Conservation (phyloP, 108 stramenopile genomes). For the Parietichytrium sp. region DNA sequence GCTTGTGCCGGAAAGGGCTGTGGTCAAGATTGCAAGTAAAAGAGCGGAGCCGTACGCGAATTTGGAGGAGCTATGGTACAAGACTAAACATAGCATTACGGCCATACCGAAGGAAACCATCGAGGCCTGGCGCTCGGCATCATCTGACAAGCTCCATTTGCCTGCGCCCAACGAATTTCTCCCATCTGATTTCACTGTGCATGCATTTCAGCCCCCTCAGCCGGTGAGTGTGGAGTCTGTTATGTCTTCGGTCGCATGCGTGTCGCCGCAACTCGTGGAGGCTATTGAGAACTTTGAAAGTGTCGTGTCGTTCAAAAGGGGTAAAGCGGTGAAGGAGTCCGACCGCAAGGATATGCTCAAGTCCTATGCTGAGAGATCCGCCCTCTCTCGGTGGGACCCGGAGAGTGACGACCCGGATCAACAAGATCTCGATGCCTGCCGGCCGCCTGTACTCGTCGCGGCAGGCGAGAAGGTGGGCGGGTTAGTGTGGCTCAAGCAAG, state of each 20-base stretch:
- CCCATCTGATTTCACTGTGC: conserved; percentile 48
- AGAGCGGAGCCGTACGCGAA: conserved; percentile 45
- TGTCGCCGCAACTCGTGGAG: neutral
- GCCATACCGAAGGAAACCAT: conserved; percentile 58
- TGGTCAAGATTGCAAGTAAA: neutral
- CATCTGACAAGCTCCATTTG: conserved; percentile 43
- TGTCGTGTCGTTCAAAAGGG: neutral
- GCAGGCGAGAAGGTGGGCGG: neutral
- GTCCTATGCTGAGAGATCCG: neutral
- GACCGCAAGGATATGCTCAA: neutral
- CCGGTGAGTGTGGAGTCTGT: neutral
- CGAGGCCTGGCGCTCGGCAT: conserved; percentile 58
- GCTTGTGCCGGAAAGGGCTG: neutral
- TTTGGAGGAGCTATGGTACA: conserved; percentile 78
- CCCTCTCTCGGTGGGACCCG: neutral
- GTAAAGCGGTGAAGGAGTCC: too few species aligned
- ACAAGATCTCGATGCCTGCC: neutral
- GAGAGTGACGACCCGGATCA: too few species aligned
- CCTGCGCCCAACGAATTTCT: conserved; percentile 59
- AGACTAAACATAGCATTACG: conserved; percentile 71
- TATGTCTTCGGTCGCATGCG: neutral
- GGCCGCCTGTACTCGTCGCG: neutral
- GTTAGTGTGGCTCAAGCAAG: neutral
- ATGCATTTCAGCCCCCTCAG: neutral
- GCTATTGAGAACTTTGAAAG: neutral